Conservation (phyloP, 2,329 filamentous ascomycete genomes). For the Ceratocystis variospora region DNA sequence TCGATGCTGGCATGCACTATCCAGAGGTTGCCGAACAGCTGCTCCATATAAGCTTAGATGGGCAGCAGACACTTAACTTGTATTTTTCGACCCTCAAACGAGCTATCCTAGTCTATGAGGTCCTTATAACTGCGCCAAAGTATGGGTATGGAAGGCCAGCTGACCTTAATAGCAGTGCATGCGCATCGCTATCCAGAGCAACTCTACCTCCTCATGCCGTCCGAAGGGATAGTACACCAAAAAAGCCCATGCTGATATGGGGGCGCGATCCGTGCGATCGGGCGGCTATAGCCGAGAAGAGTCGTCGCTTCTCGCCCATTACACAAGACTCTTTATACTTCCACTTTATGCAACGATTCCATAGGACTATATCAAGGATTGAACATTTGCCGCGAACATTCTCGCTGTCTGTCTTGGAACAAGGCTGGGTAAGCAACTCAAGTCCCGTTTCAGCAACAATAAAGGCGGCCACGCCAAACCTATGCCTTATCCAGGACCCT, state of each 20-base stretch:
- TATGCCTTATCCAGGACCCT: not conserved
- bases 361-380: not conserved
- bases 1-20: not conserved
- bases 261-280: constrained; percentile 11
- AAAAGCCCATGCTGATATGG: not conserved
- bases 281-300: not conserved
- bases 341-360: constrained; percentile 9
- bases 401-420: not conserved
- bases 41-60: constrained; percentile 7
- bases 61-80: not conserved
- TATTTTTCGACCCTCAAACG: constrained; percentile 2
- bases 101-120: constrained; percentile 1
- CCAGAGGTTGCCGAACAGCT: not conserved
- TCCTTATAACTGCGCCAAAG: not conserved
- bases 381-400: not conserved
- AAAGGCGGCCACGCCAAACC: not conserved
- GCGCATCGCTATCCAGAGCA: not conserved
- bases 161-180: not conserved
- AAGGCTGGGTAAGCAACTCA: not conserved
- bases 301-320: not conserved
- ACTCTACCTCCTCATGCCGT: not conserved
- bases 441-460: not conserved
- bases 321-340: not conserved
- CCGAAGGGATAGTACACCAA: not conserved
- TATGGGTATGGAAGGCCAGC: not conserved